These are phyloP conservation scores for Geotrichum bryndzae DNA, from an alignment of 1,139 yeast species.

Conservation along the genomic window DNA sequence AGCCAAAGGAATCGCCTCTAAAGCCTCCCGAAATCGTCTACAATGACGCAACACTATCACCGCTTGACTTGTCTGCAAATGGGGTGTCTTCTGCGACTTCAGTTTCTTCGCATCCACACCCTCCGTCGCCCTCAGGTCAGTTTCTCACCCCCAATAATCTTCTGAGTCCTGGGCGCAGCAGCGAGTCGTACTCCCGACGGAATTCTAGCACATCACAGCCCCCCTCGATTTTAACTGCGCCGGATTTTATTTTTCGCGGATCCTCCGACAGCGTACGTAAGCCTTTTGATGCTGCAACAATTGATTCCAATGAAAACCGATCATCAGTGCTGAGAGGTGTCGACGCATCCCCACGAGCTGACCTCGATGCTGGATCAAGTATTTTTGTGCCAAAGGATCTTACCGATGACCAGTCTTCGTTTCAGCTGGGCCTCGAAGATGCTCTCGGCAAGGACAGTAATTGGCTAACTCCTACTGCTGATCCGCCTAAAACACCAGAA, in stretches of 20 bases:
- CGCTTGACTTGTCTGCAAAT: not conserved
- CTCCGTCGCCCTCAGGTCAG: not conserved
- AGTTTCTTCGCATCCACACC: not conserved
- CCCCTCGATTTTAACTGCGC: not conserved
- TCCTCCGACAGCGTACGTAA: not conserved
- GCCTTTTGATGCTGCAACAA: not conserved
- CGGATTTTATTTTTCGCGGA: not conserved
- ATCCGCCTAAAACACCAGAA: not conserved
- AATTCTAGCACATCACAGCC: not conserved
- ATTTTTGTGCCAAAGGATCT: not conserved
- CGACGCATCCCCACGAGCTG: constrained; percentile 1
- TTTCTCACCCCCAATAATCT: not conserved
- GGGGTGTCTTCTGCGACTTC: not conserved
- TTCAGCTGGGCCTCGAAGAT: constrained; percentile 23
- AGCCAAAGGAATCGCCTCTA: not conserved
- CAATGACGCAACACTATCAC: not conserved
- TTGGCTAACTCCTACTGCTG: constrained; percentile 7
- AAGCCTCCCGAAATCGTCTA: not conserved
- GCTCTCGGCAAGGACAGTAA: constrained; percentile 26
- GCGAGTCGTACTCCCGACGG: not conserved
- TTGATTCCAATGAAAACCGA: not conserved
- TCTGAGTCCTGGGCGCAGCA: not conserved
- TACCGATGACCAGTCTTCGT: not conserved
- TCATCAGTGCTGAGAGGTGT: constrained; percentile 1
- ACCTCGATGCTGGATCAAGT: not conserved